Percentiles rank a stretch among this genome's conserved stretches.
These are phyloP conservation scores for Grosmannia clavigera DNA, from an alignment of 2,329 filamentous ascomycete species.

Conservation along the genomic window DNA sequence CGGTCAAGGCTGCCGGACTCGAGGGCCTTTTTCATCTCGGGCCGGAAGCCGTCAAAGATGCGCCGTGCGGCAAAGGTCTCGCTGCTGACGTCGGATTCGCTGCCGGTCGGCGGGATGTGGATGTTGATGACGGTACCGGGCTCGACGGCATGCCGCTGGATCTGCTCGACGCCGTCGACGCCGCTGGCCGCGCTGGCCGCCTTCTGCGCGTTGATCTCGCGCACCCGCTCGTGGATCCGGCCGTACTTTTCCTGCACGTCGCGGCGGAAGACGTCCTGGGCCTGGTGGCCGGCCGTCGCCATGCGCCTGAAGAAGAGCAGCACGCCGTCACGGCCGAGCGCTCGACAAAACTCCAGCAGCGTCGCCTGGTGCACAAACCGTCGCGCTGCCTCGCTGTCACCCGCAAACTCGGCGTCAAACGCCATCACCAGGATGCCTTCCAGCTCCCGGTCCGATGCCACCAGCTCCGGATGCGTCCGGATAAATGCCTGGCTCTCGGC, in stretches of 20 bases:
- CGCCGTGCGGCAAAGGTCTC: slow-evolving; percentile 51
- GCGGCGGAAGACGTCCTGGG: slow-evolving; percentile 79
- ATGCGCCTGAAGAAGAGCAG: slow-evolving; percentile 93
- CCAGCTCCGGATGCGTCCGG: slow-evolving; percentile 60
- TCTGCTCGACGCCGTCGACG: slow-evolving; percentile 69
- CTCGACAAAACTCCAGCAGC: slow-evolving; percentile 86
- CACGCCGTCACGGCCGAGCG: slow-evolving; percentile 78
- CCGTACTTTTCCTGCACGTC: slow-evolving; percentile 83
- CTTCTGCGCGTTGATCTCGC: slow-evolving; percentile 51
- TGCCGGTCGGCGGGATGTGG: slow-evolving; percentile 57
- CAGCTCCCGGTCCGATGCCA: slow-evolving; percentile 44
- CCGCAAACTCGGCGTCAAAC: slow-evolving; percentile 75
- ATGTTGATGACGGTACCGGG: slow-evolving; percentile 88
- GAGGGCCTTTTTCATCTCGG: slow-evolving; percentile 66
- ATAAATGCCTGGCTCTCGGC: slow-evolving; percentile 63
- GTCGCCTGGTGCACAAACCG: slow-evolving; percentile 91
- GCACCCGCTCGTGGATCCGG: slow-evolving; percentile 64
- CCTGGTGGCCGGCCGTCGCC: slow-evolving; percentile 78
- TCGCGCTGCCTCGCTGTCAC: slow-evolving; percentile 61
- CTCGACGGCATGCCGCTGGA: slow-evolving; percentile 92
- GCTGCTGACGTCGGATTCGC: slow-evolving; percentile 52
- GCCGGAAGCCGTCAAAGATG: slow-evolving; percentile 74
- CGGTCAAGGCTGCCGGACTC: slow-evolving; percentile 82
- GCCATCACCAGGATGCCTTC: slow-evolving; percentile 85
- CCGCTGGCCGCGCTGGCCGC: slow-evolving; percentile 22